Evolutionary conservation across 345 rosid genomes (phyloP), one percentile per base, ranked within the genome.

Genomic region (Combretum micranthum): DNA sequence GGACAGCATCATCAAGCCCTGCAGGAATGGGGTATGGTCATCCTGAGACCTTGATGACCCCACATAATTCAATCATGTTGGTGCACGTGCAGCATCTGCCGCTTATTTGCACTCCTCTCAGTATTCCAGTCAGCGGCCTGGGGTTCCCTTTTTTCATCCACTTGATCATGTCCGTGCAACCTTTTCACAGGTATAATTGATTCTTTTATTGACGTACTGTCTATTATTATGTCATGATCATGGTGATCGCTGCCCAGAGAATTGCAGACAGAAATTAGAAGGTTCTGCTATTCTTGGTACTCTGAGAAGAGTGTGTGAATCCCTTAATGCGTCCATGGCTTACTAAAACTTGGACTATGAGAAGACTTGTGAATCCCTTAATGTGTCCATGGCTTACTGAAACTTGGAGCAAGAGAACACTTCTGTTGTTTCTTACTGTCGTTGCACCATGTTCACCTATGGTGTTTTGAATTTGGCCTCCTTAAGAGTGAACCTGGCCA

Each of bases 101-200:
- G 52, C 81, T 25, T 82, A 78, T 69, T 42, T 82, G 73, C 90
- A 75, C 65, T 75, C 95, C 11, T 72, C 88, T 21, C 95, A 80
- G 42, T 82, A 79, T 78, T 80, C 95, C 46, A 74, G 78, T 74
- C 95, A 87, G 75, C 83, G 10, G 52, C 84, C 95, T 52, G 86
- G 84, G 61, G 73, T 81, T 69, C 81, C 88, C 57, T 83, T 74
- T 47, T 66, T 77, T 53, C 80, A 75, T 63, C 76, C 76, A 44
- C 81, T 61, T 65, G 95, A 82, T 25, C 86, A 78, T 65, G 75
- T 78, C 63, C 93, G 66, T 73, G 76, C 77, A 65, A 71, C 80
- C 55, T 84, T 79, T 71, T 54, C 80, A 17, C 88, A 87, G 95
- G 94, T 86, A 77, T 62, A 62, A 42, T 60, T 56, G 44, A 13